Percentiles rank a stretch among this genome's conserved stretches.
Conservation (phyloP, 1,284 basidiomycete species). For the Rhodotorula sp. region DNA sequence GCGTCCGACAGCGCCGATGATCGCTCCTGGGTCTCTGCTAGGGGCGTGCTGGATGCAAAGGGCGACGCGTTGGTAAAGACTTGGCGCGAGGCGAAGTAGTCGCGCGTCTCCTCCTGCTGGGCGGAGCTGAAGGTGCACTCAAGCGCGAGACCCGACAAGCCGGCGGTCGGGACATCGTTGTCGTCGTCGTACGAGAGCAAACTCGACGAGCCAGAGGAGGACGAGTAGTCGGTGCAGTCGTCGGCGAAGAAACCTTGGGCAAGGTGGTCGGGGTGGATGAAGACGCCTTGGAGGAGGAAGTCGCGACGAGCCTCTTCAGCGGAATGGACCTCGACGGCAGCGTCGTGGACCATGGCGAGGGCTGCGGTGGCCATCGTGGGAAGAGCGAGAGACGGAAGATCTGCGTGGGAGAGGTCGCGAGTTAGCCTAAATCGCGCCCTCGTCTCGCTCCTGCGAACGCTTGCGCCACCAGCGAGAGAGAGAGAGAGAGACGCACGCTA, state of each 20-base stretch:
- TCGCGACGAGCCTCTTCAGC: not conserved
- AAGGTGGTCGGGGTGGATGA: constrained; percentile 37
- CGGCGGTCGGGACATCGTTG: not conserved
- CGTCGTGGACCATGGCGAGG: not conserved
- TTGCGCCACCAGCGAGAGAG: no score
- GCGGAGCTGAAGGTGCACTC: constrained; percentile 1
- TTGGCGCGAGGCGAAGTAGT: constrained; percentile 32
- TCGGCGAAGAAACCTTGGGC: constrained; percentile 16
- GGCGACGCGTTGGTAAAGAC: constrained; percentile 21
- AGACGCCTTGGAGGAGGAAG: constrained; percentile 22
- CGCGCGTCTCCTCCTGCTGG: constrained; percentile 8
- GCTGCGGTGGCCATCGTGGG: not conserved
- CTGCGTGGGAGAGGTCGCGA: not conserved
- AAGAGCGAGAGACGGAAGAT: not conserved
- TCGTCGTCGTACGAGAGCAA: constrained; percentile 21
- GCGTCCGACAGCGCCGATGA: constrained; percentile 16
- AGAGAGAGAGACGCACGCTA: no score
- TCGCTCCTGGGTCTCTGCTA: not conserved
- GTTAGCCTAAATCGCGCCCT: no score
- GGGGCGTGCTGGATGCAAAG: not conserved
- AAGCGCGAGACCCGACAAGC: constrained; percentile 7
- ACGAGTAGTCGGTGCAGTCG: constrained; percentile 7
- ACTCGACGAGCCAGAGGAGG: constrained; percentile 14
- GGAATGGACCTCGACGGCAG: not conserved
- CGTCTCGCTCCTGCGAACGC: not conserved